Base-by-base conservation (phyloP, 345 rosid genomes). In the Acer saccharum region DNA sequence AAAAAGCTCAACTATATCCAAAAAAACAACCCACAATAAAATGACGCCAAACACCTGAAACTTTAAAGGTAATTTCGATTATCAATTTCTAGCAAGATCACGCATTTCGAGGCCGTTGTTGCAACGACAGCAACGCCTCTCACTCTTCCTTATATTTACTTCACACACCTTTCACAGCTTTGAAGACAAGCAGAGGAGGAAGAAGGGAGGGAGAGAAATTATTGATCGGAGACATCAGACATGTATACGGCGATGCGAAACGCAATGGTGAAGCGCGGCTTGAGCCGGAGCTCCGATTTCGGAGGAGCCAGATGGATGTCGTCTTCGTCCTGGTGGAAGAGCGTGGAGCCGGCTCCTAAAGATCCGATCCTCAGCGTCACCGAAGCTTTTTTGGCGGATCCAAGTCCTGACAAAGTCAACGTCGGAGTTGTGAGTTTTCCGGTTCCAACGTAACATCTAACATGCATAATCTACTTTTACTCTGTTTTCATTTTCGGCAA, bases 291-390 rank as follows among this genome's bases (percentile, higher is more conserved):
- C 84, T 78, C 90, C 21, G 63, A 21, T 14, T 63, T 73, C 41
- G 78, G 85, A 1, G 88, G 90, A 65, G 74, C 83, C 54, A 86
- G 98, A 84, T 85, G 83, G 72, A 87, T 95, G 90, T 89, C 97
- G 23, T 90, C 95, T 14, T 92, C 50, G 14, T 46, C 97, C 16
- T 90, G 93, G 98, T 95, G 99, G 98, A 80, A 84, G 68, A 88
- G 78, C 91, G 93, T 95, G 29, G 92, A 92, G 88, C 96, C 96
- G 7, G 99, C 98, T 17, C 83, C 96, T 10, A 95, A 91, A 81
- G 99, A 95, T 81, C 99, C 98, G 4, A 95, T 95, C 68, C 98
- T 95, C 23, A 98, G 99, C 25, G 99, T 95, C 70, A 93, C 99
- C 58, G 99, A 95, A 74, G 99, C 98, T 68, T 95, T 90, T 82